Conservation (phyloP, 495 filamentous ascomycete species). For the Terfezia boudieri region DNA sequence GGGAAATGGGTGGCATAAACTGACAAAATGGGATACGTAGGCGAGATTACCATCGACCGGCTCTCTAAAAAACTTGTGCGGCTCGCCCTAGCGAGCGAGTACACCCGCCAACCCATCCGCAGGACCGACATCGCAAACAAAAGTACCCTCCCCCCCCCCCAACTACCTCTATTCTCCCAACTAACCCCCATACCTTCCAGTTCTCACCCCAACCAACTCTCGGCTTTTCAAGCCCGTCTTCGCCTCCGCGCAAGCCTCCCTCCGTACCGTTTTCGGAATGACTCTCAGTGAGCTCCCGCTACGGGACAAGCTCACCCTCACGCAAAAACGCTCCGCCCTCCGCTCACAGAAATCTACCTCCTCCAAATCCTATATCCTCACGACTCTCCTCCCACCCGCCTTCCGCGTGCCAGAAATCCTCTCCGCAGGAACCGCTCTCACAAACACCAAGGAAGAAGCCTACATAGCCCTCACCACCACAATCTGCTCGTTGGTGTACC, state of each 20-base stretch:
- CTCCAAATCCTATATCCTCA: conserved; percentile 56
- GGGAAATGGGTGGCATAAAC: neutral
- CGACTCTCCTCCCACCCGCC: conserved; percentile 38
- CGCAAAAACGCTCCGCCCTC: conserved; percentile 41
- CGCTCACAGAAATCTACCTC: conserved; percentile 2
- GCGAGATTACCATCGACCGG: conserved; percentile 30
- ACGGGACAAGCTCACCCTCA: conserved; percentile 55
- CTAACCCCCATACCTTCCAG: conserved; percentile 30
- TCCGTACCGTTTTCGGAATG: conserved; percentile 58
- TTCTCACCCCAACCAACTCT: conserved; percentile 26
- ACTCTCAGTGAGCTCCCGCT: conserved; percentile 59
- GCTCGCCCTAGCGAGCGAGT: conserved; percentile 75
- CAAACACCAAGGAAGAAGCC: conserved; percentile 40
- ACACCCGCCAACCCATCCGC: conserved; percentile 52
- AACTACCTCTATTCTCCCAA: conserved; percentile 41
- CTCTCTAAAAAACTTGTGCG: conserved; percentile 77
- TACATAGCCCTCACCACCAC: conserved; percentile 66
- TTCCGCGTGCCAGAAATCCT: conserved; percentile 46
- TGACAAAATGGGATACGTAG: conserved; percentile 1
- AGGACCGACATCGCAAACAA: conserved; percentile 53
- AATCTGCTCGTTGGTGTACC: conserved; percentile 49
- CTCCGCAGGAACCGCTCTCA: conserved; percentile 26
- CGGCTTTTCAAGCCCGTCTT: conserved; percentile 49
- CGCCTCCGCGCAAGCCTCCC: conserved; percentile 38
- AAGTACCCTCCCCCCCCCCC: conserved; percentile 25